phyloP scores from a whole-genome alignment of 1,284 basidiomycete genomes.

The Xerocomus amazonicus region DNA sequence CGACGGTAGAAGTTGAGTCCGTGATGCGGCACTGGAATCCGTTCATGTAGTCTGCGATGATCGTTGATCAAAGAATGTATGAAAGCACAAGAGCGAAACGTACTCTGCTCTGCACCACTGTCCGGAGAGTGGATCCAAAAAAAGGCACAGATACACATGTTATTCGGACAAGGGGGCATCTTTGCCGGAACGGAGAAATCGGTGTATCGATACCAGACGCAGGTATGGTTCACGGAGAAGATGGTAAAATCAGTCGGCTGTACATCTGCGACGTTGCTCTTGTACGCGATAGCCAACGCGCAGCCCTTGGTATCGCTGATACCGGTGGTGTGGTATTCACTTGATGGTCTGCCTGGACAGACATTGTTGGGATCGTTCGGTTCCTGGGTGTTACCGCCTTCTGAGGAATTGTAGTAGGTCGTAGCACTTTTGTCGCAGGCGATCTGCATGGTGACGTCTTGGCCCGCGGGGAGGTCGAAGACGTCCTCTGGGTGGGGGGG shows the following conservation, averaged over 20 bases:
- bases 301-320: conserved; percentile 59
- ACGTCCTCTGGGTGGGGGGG: conserved; percentile 37
- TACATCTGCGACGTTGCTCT: conserved; percentile 49
- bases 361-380: conserved; percentile 33
- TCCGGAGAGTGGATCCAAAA: conserved; percentile 66
- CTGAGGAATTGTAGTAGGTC: conserved; percentile 44
- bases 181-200: conserved; percentile 58
- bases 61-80: background rate
- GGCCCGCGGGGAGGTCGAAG: conserved; percentile 35
- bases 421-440: conserved; percentile 41
- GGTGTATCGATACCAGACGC: conserved; percentile 66
- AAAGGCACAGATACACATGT: conserved; percentile 67
- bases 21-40: conserved; percentile 71
- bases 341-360: conserved; percentile 45
- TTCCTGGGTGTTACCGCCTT: conserved; percentile 50
- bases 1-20: conserved; percentile 47
- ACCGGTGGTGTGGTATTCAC: conserved; percentile 52
- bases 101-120: conserved; percentile 47
- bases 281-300: conserved; percentile 69
- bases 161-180: conserved; percentile 66
- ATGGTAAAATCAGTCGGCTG: conserved; percentile 65
- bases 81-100: conserved; percentile 10
- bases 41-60: conserved; percentile 61
- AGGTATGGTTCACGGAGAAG: conserved; percentile 72
- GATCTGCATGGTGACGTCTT: conserved; percentile 21